These are phyloP conservation scores for Lactarius indigo DNA, from an alignment of 768 basidiomycete species.

Conservation along the genomic window DNA sequence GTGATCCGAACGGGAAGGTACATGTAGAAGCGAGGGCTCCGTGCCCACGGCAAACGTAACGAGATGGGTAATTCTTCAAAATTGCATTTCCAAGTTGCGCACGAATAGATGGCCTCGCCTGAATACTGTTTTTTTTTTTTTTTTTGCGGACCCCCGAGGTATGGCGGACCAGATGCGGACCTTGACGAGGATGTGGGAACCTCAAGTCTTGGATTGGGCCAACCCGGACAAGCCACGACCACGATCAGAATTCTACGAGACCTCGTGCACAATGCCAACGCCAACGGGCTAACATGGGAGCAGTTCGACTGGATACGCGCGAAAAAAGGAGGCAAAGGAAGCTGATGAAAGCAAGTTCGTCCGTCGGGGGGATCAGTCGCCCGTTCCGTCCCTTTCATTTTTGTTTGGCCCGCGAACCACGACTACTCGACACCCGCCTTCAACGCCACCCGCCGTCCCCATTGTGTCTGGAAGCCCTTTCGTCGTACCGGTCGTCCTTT, in stretches of 20 bases:
- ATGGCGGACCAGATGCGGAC: constrained; percentile 14
- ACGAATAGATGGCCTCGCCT: constrained; percentile 11
- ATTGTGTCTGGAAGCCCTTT: constrained; percentile 67
- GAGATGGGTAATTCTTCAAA: constrained; percentile 6
- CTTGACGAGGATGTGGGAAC: constrained; percentile 19
- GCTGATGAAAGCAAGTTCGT: constrained; percentile 27
- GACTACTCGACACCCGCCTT: constrained; percentile 34
- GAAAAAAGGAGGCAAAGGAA: constrained; percentile 24
- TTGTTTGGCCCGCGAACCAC: constrained; percentile 18
- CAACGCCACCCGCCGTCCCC: constrained; percentile 80
- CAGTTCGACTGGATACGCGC: constrained; percentile 26
- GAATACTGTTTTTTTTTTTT: neutral
- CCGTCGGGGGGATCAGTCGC: constrained; percentile 24
- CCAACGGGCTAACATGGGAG: constrained; percentile 27
- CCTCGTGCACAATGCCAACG: constrained; percentile 27
- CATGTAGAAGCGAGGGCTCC: constrained; percentile 6
- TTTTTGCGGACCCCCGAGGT: constrained; percentile 2
- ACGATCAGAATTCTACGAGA: constrained; percentile 26
- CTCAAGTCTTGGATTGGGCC: constrained; percentile 23
- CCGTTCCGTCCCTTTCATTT: constrained; percentile 26
- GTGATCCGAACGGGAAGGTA: constrained; percentile 15
- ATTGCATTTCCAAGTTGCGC: constrained; percentile 11
- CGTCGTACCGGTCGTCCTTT: constrained; percentile 78
- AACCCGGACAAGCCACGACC: constrained; percentile 25
- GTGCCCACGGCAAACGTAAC: constrained; percentile 3